phyloP scores from a whole-genome alignment of 176 grass and related monocot genomes.

The Elaeis guineensis region DNA sequence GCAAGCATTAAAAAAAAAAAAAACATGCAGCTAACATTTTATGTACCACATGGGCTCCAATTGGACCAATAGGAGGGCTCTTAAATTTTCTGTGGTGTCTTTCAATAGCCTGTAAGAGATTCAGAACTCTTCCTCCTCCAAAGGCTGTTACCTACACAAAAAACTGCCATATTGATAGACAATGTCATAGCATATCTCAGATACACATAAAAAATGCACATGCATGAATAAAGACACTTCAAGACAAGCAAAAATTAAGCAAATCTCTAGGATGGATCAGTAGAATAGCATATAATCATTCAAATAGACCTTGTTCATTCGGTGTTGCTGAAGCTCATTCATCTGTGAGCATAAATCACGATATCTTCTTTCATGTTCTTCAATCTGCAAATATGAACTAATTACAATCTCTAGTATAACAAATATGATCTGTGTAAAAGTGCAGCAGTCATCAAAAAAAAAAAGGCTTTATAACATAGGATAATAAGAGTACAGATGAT shows the following conservation, averaged over 20 bases:
- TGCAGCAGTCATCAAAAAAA: background rate
- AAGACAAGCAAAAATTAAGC: no score
- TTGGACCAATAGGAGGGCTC: conserved; percentile 73
- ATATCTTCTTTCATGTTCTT: conserved; percentile 26
- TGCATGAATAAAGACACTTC: no score
- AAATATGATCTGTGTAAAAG: conserved; percentile 11
- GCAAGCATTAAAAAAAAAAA: background rate
- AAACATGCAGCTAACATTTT: background rate
- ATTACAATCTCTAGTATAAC: conserved; percentile 18
- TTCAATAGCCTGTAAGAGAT: conserved; percentile 54
- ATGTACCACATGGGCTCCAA: conserved; percentile 67
- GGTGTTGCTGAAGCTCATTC: conserved; percentile 40
- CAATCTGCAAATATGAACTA: conserved; percentile 39
- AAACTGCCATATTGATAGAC: conserved; percentile 5
- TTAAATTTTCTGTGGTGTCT: conserved; percentile 45
- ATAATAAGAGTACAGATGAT: no score
- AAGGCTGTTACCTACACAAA: conserved; percentile 58
- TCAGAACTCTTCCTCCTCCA: conserved; percentile 58
- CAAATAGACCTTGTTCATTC: conserved; percentile 43
- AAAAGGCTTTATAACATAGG: background rate
- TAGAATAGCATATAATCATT: background rate
- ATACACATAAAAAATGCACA: no score
- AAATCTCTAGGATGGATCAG: background rate
- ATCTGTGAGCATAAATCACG: conserved; percentile 34
- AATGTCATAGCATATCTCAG: background rate